These are phyloP conservation scores for Apiospora malaysiana DNA, from an alignment of 2,329 filamentous ascomycete genomes.

Conservation along the genomic window DNA sequence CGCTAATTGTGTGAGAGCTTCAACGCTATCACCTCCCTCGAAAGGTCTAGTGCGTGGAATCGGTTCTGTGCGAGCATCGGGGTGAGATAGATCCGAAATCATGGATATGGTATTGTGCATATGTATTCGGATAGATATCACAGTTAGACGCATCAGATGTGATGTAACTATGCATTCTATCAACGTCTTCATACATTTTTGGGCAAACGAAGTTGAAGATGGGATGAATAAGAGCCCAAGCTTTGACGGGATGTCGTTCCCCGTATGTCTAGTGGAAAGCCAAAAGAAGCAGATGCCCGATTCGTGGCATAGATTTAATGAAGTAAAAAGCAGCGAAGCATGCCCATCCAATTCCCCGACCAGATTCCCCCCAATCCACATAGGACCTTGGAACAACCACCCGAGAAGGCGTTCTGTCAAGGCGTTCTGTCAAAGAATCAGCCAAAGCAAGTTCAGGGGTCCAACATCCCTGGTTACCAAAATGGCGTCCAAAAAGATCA, in stretches of 20 bases:
- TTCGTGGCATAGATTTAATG: background rate
- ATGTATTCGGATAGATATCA: too few relatives aligned
- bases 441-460: background rate
- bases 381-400: background rate
- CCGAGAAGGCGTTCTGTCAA: background rate
- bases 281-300: background rate
- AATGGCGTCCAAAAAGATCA: background rate
- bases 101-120: too few relatives aligned
- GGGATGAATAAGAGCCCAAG: conserved; percentile 7
- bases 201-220: background rate
- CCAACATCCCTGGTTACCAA: background rate
- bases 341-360: background rate
- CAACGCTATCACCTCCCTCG: too few relatives aligned
- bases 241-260: background rate
- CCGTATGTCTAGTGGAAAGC: background rate
- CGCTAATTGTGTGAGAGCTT: too few relatives aligned
- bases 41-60: too few relatives aligned
- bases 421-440: too few relatives aligned
- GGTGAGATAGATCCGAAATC: too few relatives aligned
- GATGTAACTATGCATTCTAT: too few relatives aligned
- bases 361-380: background rate
- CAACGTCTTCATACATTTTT: background rate
- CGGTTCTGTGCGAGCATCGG: too few relatives aligned
- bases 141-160: too few relatives aligned
- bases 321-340: background rate